A percentile compares a stretch with the other conserved stretches of the same genome.
phyloP scores from a whole-genome alignment of 495 filamentous ascomycete species.

The Letharia lupina region DNA sequence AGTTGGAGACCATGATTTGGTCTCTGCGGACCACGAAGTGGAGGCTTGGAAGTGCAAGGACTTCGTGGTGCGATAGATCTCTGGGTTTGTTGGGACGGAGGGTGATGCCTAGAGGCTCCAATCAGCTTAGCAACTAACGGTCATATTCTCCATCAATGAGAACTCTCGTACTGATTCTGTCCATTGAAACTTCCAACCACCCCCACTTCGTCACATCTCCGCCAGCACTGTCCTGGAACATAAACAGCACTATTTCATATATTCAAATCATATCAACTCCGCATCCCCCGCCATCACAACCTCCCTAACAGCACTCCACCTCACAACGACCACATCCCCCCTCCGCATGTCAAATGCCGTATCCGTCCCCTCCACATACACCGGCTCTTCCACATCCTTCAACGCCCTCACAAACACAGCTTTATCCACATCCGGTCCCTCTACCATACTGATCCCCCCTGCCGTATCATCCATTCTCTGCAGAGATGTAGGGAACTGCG shows the following conservation, averaged over 20 bases:
- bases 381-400: constrained; percentile 48
- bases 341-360: constrained; percentile 53
- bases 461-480: constrained; percentile 82
- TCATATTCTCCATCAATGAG: neutral
- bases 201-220: no score
- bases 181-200: neutral
- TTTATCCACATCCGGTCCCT: constrained; percentile 67
- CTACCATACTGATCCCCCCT: constrained; percentile 86
- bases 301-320: constrained; percentile 74
- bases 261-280: constrained; percentile 63
- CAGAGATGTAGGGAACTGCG: constrained; percentile 64
- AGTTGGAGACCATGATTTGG: neutral
- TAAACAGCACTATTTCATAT: neutral
- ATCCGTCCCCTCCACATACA: constrained; percentile 47
- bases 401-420: constrained; percentile 81
- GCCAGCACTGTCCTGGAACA: neutral
- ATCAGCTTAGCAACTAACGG: neutral
- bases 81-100: no score
- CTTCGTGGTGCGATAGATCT: no score
- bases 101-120: neutral
- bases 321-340: constrained; percentile 78
- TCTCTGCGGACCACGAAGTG: neutral
- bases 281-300: constrained; percentile 65
- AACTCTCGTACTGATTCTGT: neutral
- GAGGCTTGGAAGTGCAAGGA: no score